These are phyloP conservation scores for Ceratocystis cubensis DNA, from an alignment of 2,329 filamentous ascomycete genomes.

Conservation along the genomic window DNA sequence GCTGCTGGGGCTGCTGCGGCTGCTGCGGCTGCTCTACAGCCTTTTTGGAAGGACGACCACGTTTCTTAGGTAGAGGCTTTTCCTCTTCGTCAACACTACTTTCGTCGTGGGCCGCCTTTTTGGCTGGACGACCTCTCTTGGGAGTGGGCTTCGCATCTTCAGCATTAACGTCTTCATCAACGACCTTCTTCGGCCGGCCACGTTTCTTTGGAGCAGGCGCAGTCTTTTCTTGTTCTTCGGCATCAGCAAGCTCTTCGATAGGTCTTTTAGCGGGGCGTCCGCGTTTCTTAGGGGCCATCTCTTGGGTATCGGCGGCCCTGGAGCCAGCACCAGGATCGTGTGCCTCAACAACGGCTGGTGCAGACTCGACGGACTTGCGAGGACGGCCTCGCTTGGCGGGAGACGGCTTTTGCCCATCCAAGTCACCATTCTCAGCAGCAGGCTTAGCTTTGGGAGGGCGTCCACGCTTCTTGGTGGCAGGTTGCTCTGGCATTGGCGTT, in stretches of 20 bases:
- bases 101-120: constrained; percentile 27
- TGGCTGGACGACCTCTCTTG: constrained; percentile 17
- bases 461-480: constrained; percentile 18
- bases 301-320: not conserved
- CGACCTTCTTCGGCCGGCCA: constrained; percentile 11
- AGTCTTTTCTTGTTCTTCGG: constrained; percentile 10
- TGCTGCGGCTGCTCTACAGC: constrained; percentile 3
- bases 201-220: constrained; percentile 15
- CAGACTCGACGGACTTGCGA: not conserved
- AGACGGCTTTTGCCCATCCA: constrained; percentile 10
- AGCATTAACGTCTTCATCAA: constrained; percentile 23
- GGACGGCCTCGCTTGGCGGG: constrained; percentile 23
- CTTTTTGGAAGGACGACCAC: constrained; percentile 25
- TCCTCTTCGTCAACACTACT: constrained; percentile 28
- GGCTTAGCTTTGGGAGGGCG: constrained; percentile 18
- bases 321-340: no score
- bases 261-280: constrained; percentile 16
- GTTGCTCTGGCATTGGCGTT: constrained; percentile 22
- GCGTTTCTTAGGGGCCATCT: constrained; percentile 17
- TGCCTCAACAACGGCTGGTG: not conserved
- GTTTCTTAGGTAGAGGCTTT: constrained; percentile 29
- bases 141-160: constrained; percentile 23
- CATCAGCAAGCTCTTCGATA: constrained; percentile 11
- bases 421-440: not conserved
- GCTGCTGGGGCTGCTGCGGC: constrained; percentile 22